Evolutionary conservation across 106 monocot species (phyloP).

Genomic region (Alisma plantagoaquatica): DNA sequence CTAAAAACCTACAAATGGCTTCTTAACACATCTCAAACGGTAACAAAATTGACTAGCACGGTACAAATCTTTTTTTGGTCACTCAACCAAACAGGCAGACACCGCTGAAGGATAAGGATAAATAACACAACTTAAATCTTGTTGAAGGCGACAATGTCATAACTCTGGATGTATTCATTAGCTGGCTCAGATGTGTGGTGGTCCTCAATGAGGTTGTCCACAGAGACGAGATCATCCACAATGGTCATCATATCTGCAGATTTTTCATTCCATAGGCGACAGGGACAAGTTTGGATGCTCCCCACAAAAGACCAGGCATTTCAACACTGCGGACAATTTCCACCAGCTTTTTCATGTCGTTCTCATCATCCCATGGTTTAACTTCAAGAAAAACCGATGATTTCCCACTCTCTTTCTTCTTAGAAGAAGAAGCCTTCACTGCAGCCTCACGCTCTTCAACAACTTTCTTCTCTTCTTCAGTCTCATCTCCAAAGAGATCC

Average conservation of each 20-base stretch:
- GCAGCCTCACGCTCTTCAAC: too few species aligned
- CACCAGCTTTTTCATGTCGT: constrained; percentile 69
- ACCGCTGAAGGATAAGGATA: too few species aligned
- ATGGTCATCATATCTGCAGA: constrained; percentile 81
- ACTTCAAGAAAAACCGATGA: constrained; percentile 90
- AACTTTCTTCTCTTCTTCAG: too few species aligned
- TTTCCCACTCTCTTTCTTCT: too few species aligned
- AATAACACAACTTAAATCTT: too few species aligned
- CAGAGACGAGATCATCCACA: constrained; percentile 76
- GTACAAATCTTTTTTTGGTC: background rate
- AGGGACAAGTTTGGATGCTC: constrained; percentile 31
- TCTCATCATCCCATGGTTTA: constrained; percentile 98
- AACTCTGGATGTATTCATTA: constrained; percentile 75
- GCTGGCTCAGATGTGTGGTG: constrained; percentile 54
- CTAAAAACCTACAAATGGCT: too few species aligned
- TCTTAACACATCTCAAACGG: too few species aligned
- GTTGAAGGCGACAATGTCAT: constrained; percentile 90
- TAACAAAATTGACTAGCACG: too few species aligned
- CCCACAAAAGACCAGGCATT: constrained; percentile 30
- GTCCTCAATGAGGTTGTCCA: constrained; percentile 69
- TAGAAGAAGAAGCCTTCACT: too few species aligned
- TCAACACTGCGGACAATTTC: constrained; percentile 20
- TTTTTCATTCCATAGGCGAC: constrained; percentile 51
- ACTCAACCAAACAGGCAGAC: too few species aligned
- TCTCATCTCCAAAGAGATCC: too few species aligned